A percentile compares a stretch with the other conserved stretches of the same genome.
These are phyloP conservation scores for Colletotrichum sidae DNA, from an alignment of 2,329 filamentous ascomycete species.

Conservation along the genomic window DNA sequence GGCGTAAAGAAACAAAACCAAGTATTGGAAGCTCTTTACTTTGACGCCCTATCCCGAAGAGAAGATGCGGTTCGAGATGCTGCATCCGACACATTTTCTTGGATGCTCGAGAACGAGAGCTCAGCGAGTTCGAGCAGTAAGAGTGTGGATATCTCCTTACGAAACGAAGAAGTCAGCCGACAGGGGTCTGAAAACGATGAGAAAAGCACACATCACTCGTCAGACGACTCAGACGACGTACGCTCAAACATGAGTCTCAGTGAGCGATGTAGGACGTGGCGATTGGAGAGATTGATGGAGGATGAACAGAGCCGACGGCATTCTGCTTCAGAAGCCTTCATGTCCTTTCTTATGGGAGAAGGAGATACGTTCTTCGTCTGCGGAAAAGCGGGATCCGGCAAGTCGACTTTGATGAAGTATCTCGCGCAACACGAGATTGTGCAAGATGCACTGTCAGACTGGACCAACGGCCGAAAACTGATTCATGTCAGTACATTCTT, in stretches of 20 bases:
- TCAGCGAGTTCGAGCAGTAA: not conserved
- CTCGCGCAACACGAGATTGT: not conserved
- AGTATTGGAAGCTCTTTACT: not conserved
- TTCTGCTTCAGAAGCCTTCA: not conserved
- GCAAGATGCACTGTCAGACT: not conserved
- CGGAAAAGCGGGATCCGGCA: constrained; percentile 37
- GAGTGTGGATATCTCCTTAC: no score
- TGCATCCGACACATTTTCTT: not conserved
- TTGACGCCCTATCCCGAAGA: not conserved
- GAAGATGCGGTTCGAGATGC: not conserved
- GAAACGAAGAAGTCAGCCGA: no score
- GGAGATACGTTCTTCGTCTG: constrained; percentile 21
- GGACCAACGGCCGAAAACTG: constrained; percentile 11
- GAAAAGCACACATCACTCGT: no score
- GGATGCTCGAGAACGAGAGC: not conserved
- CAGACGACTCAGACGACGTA: not conserved
- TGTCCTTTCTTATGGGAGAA: not conserved
- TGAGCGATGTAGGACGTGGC: no score
- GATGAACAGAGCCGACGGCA: not conserved
- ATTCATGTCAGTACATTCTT: constrained; percentile 33
- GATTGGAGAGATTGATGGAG: not conserved
- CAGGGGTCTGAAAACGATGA: no score
- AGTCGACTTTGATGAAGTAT: constrained; percentile 28
- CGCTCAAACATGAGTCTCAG: no score
- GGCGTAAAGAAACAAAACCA: not conserved